A percentile compares a stretch with the other conserved stretches of the same genome.
Evolutionary conservation across 192 early-diverging fungal genomes (phyloP).

Genomic region (Entomortierella parvispora): DNA sequence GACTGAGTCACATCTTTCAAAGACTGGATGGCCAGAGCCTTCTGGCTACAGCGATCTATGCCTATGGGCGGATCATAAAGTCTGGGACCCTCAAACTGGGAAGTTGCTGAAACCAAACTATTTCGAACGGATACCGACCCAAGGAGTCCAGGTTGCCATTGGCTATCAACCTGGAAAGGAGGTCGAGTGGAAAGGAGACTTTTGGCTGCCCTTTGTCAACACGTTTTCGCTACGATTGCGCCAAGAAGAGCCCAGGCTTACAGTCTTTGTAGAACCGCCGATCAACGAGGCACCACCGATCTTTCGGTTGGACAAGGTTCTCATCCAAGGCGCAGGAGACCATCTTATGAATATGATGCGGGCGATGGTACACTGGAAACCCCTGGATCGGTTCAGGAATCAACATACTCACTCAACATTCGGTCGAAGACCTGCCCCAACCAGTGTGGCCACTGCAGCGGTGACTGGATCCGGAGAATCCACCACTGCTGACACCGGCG

Average conservation of each 20-base stretch:
- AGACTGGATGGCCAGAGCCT: constrained; percentile 56
- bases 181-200: constrained; percentile 47
- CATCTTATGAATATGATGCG: constrained; percentile 60
- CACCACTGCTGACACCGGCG: too few species aligned
- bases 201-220: constrained; percentile 61
- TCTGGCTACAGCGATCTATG: constrained; percentile 51
- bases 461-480: not conserved
- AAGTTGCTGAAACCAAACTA: constrained; percentile 54
- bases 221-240: constrained; percentile 52
- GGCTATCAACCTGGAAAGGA: constrained; percentile 40
- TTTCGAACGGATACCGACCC: constrained; percentile 54
- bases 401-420: constrained; percentile 17
- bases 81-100: constrained; percentile 55
- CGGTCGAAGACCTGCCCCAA: not conserved
- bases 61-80: constrained; percentile 62
- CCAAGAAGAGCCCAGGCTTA: constrained; percentile 46
- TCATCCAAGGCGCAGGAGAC: constrained; percentile 59
- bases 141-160: constrained; percentile 6
- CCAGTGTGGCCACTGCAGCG: not conserved
- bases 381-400: constrained; percentile 39
- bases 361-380: constrained; percentile 56
- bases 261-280: constrained; percentile 65
- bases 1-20: constrained; percentile 27
- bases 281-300: constrained; percentile 58
- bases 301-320: constrained; percentile 32